Conservation (phyloP, 345 rosid genomes). For the Syzygium grande region DNA sequence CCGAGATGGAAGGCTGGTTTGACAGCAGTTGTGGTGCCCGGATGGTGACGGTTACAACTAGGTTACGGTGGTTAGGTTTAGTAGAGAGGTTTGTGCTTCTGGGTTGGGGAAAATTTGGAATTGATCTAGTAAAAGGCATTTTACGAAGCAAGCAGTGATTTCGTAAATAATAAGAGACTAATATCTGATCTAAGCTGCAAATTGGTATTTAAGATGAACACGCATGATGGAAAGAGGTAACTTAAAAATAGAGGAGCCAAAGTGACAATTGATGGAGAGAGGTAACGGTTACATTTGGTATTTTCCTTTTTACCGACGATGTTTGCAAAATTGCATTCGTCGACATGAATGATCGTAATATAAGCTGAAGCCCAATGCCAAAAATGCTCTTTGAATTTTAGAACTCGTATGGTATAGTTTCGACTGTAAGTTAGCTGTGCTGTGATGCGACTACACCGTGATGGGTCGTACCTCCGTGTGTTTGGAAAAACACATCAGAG, state of each 20-base stretch:
- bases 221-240: background rate
- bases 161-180: background rate
- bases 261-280: background rate
- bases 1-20: background rate
- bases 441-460: background rate
- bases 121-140: background rate
- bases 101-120: background rate
- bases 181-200: background rate
- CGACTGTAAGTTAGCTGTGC: background rate
- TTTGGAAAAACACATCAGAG: background rate
- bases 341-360: background rate
- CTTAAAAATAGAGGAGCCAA: background rate
- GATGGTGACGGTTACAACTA: background rate
- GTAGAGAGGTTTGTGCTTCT: background rate
- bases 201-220: background rate
- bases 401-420: background rate
- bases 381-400: background rate
- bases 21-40: background rate
- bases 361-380: background rate
- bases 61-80: background rate
- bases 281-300: background rate
- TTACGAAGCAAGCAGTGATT: background rate
- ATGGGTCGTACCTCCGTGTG: background rate
- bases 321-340: background rate
- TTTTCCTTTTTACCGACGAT: background rate